Conservation (phyloP, 2,329 filamentous ascomycete species). For the Penicillium sp. region DNA sequence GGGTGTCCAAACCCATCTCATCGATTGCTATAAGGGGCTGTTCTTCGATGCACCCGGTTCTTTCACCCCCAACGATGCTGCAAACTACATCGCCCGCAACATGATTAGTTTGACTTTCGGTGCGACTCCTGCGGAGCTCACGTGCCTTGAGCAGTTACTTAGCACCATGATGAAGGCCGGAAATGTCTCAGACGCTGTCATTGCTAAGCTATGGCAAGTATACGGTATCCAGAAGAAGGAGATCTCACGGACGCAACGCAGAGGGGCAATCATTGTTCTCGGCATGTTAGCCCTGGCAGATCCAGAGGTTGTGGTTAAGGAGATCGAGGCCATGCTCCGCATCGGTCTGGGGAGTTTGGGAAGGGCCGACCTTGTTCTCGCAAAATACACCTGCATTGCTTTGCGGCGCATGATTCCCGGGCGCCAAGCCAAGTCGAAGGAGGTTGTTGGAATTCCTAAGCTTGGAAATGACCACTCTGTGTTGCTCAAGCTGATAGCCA, state of each 20-base stretch:
- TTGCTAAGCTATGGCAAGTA: conserved; percentile 94
- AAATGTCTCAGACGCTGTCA: conserved; percentile 76
- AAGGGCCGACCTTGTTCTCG: conserved; percentile 76
- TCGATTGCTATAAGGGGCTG: conserved; percentile 91
- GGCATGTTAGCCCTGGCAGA: conserved; percentile 94
- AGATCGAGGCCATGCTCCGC: conserved; percentile 90
- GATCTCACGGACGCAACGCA: conserved; percentile 83
- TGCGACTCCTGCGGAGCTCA: conserved; percentile 89
- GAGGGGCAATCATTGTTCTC: conserved; percentile 91
- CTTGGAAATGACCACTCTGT: conserved; percentile 91
- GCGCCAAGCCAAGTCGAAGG: conserved; percentile 71
- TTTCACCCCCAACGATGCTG: conserved; percentile 82
- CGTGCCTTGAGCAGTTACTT: conserved; percentile 88
- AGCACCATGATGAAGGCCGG: conserved; percentile 97
- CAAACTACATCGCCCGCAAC: conserved; percentile 93
- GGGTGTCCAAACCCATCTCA: conserved; percentile 91
- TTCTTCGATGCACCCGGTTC: conserved; percentile 94
- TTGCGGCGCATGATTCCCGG: conserved; percentile 86
- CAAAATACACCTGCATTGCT: conserved; percentile 93
- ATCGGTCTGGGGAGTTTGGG: conserved; percentile 82
- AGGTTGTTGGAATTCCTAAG: conserved; percentile 59
- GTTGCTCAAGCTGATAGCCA: conserved; percentile 71
- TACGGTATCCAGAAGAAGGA: conserved; percentile 92
- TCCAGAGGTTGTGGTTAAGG: conserved; percentile 86
- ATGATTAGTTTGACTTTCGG: conserved; percentile 99